A percentile compares a stretch with the other conserved stretches of the same genome.
Evolutionary conservation across 148 eudicot genomes (phyloP).

Genomic region (Rhododendron williamsianum): DNA sequence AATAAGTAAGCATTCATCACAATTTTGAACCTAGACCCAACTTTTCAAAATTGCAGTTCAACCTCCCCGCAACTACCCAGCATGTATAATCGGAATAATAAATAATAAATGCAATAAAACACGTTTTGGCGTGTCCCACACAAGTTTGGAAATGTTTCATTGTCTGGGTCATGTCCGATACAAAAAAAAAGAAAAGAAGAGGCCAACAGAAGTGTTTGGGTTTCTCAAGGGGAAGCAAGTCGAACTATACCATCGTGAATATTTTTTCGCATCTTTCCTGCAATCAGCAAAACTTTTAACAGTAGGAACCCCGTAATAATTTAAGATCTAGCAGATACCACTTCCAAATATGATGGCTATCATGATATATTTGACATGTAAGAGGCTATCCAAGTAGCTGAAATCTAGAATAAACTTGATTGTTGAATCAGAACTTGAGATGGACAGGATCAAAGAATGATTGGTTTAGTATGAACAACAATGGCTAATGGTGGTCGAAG

Average conservation of each 20-base stretch:
- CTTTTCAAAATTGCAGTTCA: background rate
- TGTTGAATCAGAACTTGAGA: background rate
- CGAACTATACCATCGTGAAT: background rate
- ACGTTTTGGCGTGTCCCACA: background rate
- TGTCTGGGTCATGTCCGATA: background rate
- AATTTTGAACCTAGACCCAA: background rate
- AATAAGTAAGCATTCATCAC: background rate
- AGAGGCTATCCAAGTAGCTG: background rate
- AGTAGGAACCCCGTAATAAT: background rate
- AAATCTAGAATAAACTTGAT: background rate
- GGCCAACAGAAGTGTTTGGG: background rate
- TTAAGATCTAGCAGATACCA: background rate
- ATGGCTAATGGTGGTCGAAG: background rate
- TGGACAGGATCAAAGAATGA: background rate
- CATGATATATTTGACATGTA: background rate
- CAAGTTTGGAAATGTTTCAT: no score
- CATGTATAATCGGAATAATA: background rate
- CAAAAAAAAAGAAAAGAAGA: background rate
- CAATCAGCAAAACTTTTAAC: background rate
- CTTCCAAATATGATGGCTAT: background rate
- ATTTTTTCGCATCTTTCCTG: background rate
- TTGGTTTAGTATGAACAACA: background rate
- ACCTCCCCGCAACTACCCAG: background rate
- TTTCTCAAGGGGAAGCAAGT: background rate
- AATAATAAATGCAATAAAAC: background rate